A percentile compares a stretch with the other conserved stretches of the same genome.
phyloP scores from a whole-genome alignment of 1,284 basidiomycete genomes.

The Trametes polyzona region DNA sequence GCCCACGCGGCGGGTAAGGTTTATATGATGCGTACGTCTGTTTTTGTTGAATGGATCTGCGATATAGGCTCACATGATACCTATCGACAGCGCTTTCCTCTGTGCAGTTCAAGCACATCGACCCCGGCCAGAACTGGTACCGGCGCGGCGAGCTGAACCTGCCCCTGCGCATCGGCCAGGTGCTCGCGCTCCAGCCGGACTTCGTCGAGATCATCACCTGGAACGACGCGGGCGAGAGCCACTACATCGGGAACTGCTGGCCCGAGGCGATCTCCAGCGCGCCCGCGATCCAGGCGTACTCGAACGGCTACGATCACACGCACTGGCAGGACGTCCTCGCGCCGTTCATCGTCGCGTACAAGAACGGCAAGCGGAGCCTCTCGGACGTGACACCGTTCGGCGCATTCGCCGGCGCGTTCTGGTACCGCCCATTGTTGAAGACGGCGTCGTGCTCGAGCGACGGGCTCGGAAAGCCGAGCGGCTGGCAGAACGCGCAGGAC shows the following conservation, averaged over 20 bases:
- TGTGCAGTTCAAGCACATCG: constrained; percentile 24
- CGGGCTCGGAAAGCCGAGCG: constrained; percentile 13
- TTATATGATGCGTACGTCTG: constrained; percentile 21
- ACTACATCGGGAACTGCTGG: no score
- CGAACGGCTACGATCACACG: constrained; percentile 39
- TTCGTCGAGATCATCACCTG: no score
- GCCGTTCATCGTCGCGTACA: constrained; percentile 21
- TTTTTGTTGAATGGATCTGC: neutral
- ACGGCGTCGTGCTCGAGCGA: constrained; percentile 13
- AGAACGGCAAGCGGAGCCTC: constrained; percentile 10
- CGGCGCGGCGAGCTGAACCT: constrained; percentile 20
- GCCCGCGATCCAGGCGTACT: constrained; percentile 52
- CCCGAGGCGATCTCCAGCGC: constrained; percentile 58
- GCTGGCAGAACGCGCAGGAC: constrained; percentile 15
- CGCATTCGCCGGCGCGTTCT: constrained; percentile 20
- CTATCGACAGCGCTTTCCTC: constrained; percentile 13
- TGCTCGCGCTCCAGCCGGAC: no score
- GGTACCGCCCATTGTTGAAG: constrained; percentile 18
- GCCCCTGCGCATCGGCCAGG: constrained; percentile 14
- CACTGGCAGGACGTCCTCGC: constrained; percentile 22
- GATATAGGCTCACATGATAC: neutral
- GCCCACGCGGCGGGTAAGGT: constrained; percentile 15
- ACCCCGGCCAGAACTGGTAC: constrained; percentile 22
- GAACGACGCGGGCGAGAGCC: no score
- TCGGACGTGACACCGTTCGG: constrained; percentile 13